Conservation (phyloP, 2,329 filamentous ascomycete genomes). For the Aspergillus awamori region DNA sequence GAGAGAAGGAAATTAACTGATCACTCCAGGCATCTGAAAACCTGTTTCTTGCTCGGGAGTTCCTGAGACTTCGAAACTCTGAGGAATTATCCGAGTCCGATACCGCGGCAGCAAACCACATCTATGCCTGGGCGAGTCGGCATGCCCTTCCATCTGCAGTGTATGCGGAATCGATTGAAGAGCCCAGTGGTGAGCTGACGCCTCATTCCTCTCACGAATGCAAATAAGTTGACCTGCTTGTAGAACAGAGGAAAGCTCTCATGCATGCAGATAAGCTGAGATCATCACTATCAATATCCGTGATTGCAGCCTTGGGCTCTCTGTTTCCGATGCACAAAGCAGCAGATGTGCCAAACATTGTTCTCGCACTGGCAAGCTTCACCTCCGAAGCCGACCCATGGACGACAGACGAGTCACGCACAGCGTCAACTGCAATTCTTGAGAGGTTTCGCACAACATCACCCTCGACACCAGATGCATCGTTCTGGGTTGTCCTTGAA, state of each 20-base stretch:
- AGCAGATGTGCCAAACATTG: conserved; percentile 27
- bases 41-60: conserved; percentile 32
- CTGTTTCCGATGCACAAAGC: conserved; percentile 24
- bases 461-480: neutral
- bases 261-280: conserved; percentile 30
- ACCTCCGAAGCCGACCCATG: conserved; percentile 38
- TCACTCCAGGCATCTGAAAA: conserved; percentile 34
- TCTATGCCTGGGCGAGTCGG: conserved; percentile 38
- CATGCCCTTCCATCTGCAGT: conserved; percentile 36
- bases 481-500: conserved; percentile 25
- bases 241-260: conserved; percentile 24
- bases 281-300: conserved; percentile 34
- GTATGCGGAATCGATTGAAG: conserved; percentile 35
- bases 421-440: conserved; percentile 24
- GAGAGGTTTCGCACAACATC: neutral
- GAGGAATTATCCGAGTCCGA: conserved; percentile 27
- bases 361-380: conserved; percentile 39
- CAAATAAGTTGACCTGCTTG: conserved; percentile 3
- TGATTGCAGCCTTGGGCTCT: conserved; percentile 27
- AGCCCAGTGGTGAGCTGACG: conserved; percentile 16
- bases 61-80: conserved; percentile 24
- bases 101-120: conserved; percentile 24
- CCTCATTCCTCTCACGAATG: neutral
- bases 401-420: conserved; percentile 32
- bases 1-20: neutral